A percentile compares a stretch with the other conserved stretches of the same genome.
phyloP scores from a whole-genome alignment of 805 yeast genomes.

The Candida tibetensis region DNA sequence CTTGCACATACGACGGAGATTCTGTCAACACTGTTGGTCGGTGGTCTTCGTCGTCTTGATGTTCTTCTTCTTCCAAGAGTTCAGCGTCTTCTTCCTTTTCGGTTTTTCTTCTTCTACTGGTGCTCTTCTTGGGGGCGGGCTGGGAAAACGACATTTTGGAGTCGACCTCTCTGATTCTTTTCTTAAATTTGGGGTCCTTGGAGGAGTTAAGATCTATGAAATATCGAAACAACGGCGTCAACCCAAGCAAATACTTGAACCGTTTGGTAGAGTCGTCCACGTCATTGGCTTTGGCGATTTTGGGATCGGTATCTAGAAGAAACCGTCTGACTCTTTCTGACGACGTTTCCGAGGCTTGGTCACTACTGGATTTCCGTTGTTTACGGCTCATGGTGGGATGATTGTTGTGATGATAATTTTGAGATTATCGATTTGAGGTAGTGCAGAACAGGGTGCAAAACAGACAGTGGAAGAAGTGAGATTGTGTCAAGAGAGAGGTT shows the following conservation, averaged over 20 bases:
- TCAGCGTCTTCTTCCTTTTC: slow-evolving; percentile 97
- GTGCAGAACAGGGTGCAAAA: too few relatives aligned
- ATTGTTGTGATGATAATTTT: slow-evolving; percentile 1
- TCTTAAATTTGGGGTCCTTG: slow-evolving; percentile 70
- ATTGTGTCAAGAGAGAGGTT: too few relatives aligned
- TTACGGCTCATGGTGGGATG: not conserved
- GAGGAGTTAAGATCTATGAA: slow-evolving; percentile 80
- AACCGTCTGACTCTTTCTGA: slow-evolving; percentile 45
- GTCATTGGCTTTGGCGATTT: slow-evolving; percentile 48
- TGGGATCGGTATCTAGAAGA: slow-evolving; percentile 53
- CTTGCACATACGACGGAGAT: slow-evolving; percentile 70
- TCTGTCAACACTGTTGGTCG: slow-evolving; percentile 70
- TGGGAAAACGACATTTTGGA: slow-evolving; percentile 41
- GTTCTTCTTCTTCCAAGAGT: slow-evolving; percentile 76
- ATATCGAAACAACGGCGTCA: slow-evolving; percentile 84
- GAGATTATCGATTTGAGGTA: too few relatives aligned
- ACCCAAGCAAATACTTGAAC: slow-evolving; percentile 73
- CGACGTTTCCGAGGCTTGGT: slow-evolving; percentile 9
- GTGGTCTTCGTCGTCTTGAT: slow-evolving; percentile 51
- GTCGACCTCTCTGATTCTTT: slow-evolving; percentile 56
- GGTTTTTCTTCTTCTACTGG: slow-evolving; percentile 71
- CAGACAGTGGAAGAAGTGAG: too few relatives aligned
- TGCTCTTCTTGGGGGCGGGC: slow-evolving; percentile 16
- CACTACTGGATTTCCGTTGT: slow-evolving; percentile 1
- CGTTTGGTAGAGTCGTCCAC: slow-evolving; percentile 71